A percentile compares a stretch with the other conserved stretches of the same genome.
These are phyloP conservation scores for Globisporangium okanoganense DNA, from an alignment of 352 stramenopile species.

Conservation along the genomic window DNA sequence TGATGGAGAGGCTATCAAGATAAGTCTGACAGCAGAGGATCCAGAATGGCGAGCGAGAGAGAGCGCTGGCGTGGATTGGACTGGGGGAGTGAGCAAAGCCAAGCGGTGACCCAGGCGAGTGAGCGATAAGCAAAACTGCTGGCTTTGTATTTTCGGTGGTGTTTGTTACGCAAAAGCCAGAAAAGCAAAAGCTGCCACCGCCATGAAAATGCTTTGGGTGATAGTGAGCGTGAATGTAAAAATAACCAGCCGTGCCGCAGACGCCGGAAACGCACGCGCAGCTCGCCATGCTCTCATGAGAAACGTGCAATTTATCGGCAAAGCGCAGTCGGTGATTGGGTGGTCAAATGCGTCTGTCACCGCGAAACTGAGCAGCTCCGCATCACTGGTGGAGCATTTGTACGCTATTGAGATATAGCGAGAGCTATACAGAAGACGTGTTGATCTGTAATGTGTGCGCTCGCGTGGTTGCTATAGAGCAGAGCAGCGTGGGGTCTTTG, in stretches of 20 bases:
- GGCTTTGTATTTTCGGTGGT: not conserved
- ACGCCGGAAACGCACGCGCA: constrained; percentile 6
- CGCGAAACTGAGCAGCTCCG: not conserved
- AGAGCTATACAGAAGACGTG: too few relatives aligned
- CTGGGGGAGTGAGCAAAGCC: not conserved
- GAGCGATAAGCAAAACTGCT: constrained; percentile 8
- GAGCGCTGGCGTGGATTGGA: not conserved
- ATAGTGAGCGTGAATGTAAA: not conserved
- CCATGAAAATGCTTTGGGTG: not conserved
- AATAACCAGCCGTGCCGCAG: not conserved
- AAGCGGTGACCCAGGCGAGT: not conserved
- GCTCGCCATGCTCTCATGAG: not conserved
- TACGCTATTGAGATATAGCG: too few relatives aligned
- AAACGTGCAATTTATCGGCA: not conserved
- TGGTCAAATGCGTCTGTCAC: not conserved
- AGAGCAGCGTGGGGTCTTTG: not conserved
- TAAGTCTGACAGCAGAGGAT: not conserved
- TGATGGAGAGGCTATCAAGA: not conserved
- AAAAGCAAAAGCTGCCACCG: not conserved
- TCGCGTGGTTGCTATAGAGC: not conserved
- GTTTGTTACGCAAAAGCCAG: constrained; percentile 6
- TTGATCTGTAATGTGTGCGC: too few relatives aligned
- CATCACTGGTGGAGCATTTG: not conserved
- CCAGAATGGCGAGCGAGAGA: not conserved
- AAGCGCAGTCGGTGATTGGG: not conserved